Conservation (phyloP, 257 asterid genomes). For the Capsicum chinense region DNA sequence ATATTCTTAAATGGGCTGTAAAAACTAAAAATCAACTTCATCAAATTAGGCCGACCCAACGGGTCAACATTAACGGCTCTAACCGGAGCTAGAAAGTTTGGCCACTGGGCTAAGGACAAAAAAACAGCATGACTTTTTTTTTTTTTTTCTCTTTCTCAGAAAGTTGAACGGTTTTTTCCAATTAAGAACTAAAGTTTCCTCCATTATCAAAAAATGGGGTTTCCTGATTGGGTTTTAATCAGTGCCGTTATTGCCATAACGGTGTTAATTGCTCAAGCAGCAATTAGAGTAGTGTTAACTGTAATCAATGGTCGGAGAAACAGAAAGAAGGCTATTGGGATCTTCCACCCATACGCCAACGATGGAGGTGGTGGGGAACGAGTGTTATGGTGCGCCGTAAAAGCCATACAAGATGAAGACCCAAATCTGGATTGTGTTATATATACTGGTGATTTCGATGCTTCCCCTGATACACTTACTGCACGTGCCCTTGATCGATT, state of each 20-base stretch:
- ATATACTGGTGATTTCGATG: slow-evolving; percentile 88
- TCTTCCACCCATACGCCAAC: slow-evolving; percentile 92
- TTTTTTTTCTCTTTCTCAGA: too few relatives aligned
- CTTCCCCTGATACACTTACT: slow-evolving; percentile 68
- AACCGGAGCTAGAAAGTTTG: too few relatives aligned
- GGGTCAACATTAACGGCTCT: too few relatives aligned
- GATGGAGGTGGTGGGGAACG: slow-evolving; percentile 99
- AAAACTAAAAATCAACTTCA: too few relatives aligned
- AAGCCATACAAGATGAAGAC: slow-evolving; percentile 79
- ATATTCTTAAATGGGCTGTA: too few relatives aligned
- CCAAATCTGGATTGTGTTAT: slow-evolving; percentile 80
- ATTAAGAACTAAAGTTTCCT: too few relatives aligned
- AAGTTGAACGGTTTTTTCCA: too few relatives aligned
- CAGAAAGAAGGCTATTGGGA: slow-evolving; percentile 60
- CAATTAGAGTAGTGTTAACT: slow-evolving; percentile 26
- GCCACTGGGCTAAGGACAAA: too few relatives aligned
- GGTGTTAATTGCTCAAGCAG: background rate
- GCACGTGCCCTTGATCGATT: slow-evolving; percentile 80
- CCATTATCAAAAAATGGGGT: background rate
- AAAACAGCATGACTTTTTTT: too few relatives aligned
- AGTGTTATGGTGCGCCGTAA: slow-evolving; percentile 95
- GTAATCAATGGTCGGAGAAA: slow-evolving; percentile 46
- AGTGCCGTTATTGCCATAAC: slow-evolving; percentile 22
- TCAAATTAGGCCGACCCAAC: too few relatives aligned
- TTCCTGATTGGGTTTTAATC: background rate